These are phyloP conservation scores for Davidsoniella australis DNA, from an alignment of 2,329 filamentous ascomycete species.

Conservation along the genomic window DNA sequence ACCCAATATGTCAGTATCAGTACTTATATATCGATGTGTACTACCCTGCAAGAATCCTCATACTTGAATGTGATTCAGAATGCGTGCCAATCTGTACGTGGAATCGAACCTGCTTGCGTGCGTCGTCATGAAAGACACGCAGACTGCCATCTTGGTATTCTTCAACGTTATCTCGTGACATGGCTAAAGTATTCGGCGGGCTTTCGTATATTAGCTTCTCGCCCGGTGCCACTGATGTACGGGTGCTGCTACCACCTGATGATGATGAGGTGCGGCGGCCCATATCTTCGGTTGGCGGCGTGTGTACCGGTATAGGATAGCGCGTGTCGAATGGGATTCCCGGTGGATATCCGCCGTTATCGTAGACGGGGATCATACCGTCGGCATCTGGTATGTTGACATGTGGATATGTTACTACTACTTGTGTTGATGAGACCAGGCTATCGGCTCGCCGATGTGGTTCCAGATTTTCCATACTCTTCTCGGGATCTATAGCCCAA, in stretches of 20 bases:
- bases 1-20: background rate
- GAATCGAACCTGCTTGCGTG: background rate
- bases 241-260: background rate
- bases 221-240: background rate
- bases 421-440: too few relatives aligned
- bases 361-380: background rate
- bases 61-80: background rate
- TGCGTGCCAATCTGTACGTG: background rate
- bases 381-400: background rate
- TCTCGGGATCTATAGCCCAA: too few relatives aligned
- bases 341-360: background rate
- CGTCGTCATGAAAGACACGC: constrained; percentile 1
- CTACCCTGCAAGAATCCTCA: background rate
- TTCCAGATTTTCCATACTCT: too few relatives aligned
- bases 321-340: background rate
- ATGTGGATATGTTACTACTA: too few relatives aligned
- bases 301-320: too few relatives aligned
- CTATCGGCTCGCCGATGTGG: too few relatives aligned
- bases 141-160: background rate
- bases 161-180: background rate
- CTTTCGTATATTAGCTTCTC: constrained; percentile 5
- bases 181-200: background rate
- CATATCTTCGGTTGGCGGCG: too few relatives aligned
- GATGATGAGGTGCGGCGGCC: too few relatives aligned
- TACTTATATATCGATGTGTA: background rate